Evolutionary conservation across 345 rosid genomes (phyloP).

Genomic region (Moricandia arvensis): DNA sequence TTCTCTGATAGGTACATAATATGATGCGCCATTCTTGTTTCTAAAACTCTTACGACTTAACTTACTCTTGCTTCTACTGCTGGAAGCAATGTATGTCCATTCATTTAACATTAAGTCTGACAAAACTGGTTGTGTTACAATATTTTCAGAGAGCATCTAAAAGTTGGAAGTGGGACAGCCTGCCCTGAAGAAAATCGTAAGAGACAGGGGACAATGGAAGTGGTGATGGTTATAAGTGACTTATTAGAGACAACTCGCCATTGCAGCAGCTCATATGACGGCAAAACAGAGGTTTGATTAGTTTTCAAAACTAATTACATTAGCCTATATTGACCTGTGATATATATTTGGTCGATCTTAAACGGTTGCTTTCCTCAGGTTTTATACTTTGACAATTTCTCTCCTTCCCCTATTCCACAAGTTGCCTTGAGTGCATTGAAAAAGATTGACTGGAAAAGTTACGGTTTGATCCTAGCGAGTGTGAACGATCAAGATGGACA

Average conservation of each 20-base stretch:
- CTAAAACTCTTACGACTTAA: conserved; percentile 1
- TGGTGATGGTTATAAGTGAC: conserved; percentile 64
- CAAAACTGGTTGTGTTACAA: conserved; percentile 6
- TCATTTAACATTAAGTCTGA: conserved; percentile 5
- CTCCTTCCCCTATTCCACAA: conserved; percentile 50
- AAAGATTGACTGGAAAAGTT: conserved; percentile 79
- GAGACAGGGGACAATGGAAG: conserved; percentile 57
- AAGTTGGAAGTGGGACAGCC: conserved; percentile 66
- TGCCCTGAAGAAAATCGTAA: conserved; percentile 46
- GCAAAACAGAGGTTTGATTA: conserved; percentile 64
- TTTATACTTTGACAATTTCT: conserved; percentile 66
- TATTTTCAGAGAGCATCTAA: conserved; percentile 59
- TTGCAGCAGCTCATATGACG: conserved; percentile 43
- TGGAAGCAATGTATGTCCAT: background rate
- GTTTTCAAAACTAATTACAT: background rate
- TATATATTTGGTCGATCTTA: conserved; percentile 12
- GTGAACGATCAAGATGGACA: conserved; percentile 49
- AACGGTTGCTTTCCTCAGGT: conserved; percentile 49
- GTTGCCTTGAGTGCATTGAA: conserved; percentile 54
- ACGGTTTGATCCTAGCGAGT: conserved; percentile 59
- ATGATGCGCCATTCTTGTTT: conserved; percentile 6
- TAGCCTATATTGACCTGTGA: background rate
- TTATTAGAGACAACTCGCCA: conserved; percentile 43
- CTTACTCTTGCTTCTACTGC: conserved; percentile 8
- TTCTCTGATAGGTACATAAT: conserved; percentile 45